Percentiles rank a stretch among this genome's conserved stretches.
Evolutionary conservation across 805 yeast species (phyloP).

Genomic region (Yamadazyma sp.): DNA sequence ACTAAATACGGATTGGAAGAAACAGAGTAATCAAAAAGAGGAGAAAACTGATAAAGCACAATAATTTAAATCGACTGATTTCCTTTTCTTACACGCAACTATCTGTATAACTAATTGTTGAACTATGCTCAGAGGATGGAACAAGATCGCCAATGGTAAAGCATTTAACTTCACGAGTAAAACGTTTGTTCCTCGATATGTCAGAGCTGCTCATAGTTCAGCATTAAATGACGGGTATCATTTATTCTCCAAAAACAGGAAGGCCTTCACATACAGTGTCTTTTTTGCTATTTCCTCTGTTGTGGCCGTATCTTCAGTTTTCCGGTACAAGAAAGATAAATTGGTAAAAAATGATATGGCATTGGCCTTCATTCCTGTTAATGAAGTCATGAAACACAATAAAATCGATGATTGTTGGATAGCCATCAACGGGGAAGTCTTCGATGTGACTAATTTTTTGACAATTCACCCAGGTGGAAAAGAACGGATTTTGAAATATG

Average conservation of each 20-base stretch:
- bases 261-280: not conserved
- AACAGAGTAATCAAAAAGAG: no score
- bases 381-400: slow-evolving; percentile 20
- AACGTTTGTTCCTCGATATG: not conserved
- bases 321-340: slow-evolving; percentile 1
- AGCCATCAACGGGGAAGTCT: slow-evolving; percentile 32
- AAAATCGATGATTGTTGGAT: slow-evolving; percentile 27
- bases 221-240: not conserved
- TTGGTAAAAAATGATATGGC: slow-evolving; percentile 13
- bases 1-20: not conserved
- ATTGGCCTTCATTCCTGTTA: slow-evolving; percentile 15
- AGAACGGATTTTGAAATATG: slow-evolving; percentile 41
- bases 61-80: not conserved
- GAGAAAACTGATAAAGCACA: no score
- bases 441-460: slow-evolving; percentile 38
- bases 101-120: no score
- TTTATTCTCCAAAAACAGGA: not conserved
- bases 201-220: not conserved
- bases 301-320: slow-evolving; percentile 1
- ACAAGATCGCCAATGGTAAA: not conserved
- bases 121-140: not conserved
- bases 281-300: slow-evolving; percentile 2
- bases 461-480: slow-evolving; percentile 55
- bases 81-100: slow-evolving; percentile 1
- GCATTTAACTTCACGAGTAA: not conserved